phyloP scores from a whole-genome alignment of 495 filamentous ascomycete genomes.

The Trichodelitschia bisporula region DNA sequence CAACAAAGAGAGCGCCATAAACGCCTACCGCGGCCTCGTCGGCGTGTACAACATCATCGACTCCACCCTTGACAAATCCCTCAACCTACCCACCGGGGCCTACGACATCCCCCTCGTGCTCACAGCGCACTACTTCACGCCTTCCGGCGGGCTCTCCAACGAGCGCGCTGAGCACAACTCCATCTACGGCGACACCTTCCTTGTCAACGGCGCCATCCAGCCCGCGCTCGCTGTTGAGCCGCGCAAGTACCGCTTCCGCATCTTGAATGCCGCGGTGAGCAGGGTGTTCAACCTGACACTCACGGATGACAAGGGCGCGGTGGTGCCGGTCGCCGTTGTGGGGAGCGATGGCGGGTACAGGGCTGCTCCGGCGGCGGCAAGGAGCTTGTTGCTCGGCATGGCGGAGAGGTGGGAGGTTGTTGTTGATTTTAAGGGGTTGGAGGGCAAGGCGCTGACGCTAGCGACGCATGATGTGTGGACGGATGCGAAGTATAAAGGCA shows the following conservation, averaged over 20 bases:
- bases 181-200: constrained; percentile 27
- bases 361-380: constrained; percentile 13
- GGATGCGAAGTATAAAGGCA: constrained; percentile 22
- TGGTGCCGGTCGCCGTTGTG: constrained; percentile 27
- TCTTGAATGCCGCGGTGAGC: constrained; percentile 24
- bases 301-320: constrained; percentile 7
- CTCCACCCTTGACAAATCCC: constrained; percentile 13
- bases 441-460: constrained; percentile 22
- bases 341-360: constrained; percentile 26
- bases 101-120: constrained; percentile 28
- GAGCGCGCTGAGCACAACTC: constrained; percentile 17
- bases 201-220: constrained; percentile 33
- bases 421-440: constrained; percentile 24
- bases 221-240: constrained; percentile 28
- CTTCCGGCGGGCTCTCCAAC: constrained; percentile 21
- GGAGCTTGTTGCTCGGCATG: constrained; percentile 21
- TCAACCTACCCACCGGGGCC: constrained; percentile 21
- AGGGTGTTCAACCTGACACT: no score
- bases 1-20: constrained; percentile 19
- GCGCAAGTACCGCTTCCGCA: constrained; percentile 29
- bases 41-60: constrained; percentile 13
- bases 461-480: constrained; percentile 22
- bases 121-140: constrained; percentile 23
- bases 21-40: constrained; percentile 29
- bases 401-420: constrained; percentile 31